A percentile compares a stretch with the other conserved stretches of the same genome.
phyloP scores from a whole-genome alignment of 768 basidiomycete genomes.

The Harrya chromipes region DNA sequence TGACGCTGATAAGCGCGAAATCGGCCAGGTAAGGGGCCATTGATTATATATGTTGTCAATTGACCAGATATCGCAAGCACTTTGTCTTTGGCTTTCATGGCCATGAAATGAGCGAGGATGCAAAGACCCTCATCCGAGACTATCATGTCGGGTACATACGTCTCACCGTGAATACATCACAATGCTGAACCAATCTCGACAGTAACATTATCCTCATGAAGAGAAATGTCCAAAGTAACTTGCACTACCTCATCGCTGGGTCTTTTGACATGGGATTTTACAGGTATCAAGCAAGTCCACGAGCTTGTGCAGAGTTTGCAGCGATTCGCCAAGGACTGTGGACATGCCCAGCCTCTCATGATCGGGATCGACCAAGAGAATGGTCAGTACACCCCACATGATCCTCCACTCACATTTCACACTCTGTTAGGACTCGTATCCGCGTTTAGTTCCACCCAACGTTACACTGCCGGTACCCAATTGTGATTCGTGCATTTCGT shows the following conservation, averaged over 20 bases:
- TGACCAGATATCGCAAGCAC: constrained; percentile 41
- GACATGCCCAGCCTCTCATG: constrained; percentile 55
- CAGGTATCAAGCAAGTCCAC: constrained; percentile 52
- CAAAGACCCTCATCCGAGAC: constrained; percentile 53
- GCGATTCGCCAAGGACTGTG: constrained; percentile 50
- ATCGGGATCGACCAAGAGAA: constrained; percentile 77
- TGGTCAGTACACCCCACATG: constrained; percentile 35
- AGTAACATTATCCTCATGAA: constrained; percentile 66
- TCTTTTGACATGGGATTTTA: neutral
- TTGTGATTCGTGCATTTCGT: constrained; percentile 46
- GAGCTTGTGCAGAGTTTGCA: constrained; percentile 50
- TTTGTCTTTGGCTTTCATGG: constrained; percentile 74
- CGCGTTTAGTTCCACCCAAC: constrained; percentile 50
- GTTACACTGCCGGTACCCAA: constrained; percentile 52
- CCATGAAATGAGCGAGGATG: constrained; percentile 46
- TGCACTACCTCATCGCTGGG: neutral
- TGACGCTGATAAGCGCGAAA: constrained; percentile 40
- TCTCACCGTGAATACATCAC: neutral
- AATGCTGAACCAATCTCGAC: neutral
- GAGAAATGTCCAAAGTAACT: constrained; percentile 55
- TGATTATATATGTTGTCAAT: neutral
- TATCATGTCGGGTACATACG: constrained; percentile 53
- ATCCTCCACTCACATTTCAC: neutral
- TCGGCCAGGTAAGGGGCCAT: constrained; percentile 39
- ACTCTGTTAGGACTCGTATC: constrained; percentile 56